Base-by-base conservation (phyloP, 164 flowering plant genomes). In the Liquidambar formosana region DNA sequence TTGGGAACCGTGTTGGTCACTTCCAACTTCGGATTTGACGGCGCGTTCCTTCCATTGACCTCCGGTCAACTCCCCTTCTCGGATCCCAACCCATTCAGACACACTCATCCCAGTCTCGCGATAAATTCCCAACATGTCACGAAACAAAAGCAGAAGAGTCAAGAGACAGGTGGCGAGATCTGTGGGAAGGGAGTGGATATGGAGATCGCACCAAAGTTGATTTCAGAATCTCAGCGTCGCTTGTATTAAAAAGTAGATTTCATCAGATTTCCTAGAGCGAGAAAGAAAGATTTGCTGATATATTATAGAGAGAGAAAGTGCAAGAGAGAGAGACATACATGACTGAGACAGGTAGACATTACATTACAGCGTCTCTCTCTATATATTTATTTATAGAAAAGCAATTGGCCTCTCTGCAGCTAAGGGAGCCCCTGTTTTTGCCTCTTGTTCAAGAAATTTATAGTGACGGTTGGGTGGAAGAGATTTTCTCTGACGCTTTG, bases 191-290 rank as follows among this genome's bases (percentile, higher is more conserved):
- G 15, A 0, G 26, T n/a, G 53, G 71, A 61, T 70, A 22, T 44
- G 66, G 66, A 79, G 75, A 76, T 75, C 68, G 62, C 68, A 72
- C 65, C 78, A 65, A 80, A 78, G 85, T 76, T 83, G 85, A 83
- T 77, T 70, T 80, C 72, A 80, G 84, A 84, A 86, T 84, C 90
- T 76, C 66, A 67, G 71, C 76, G 63, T 48, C 61, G 43, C 65
- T 60, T 61, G 33, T 43, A 65, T 66, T 69, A 46, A 76, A 69
- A 77, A 78, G 78, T 63, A 82, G 81, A 81, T 79, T 76, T 73
- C 61, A 18, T 59, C 33, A 65, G 76, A 75, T 77, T 75, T 80
- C 23, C 57, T 61, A 64, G 68, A 66, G 73, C 72, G 76, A 75
- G 69, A 69, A 64, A 64, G 33, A 67, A 57, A 58, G 71, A 75